phyloP scores from a whole-genome alignment of 169 alveolate species.

The Fabrea salina region DNA sequence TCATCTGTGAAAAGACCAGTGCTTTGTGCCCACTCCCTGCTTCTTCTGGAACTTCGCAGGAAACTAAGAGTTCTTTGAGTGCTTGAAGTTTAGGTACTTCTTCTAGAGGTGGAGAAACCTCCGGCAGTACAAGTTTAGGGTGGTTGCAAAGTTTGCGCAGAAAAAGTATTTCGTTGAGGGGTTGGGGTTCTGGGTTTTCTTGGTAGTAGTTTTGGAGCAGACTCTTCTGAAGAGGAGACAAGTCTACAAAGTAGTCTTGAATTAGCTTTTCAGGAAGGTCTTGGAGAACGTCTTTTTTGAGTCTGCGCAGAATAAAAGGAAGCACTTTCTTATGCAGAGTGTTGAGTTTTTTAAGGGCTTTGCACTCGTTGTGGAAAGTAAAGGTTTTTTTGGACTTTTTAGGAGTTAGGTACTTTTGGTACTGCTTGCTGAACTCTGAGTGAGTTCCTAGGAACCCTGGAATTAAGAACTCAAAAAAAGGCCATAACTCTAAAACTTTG shows the following conservation, averaged over 20 bases:
- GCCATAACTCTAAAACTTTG: constrained; percentile 92
- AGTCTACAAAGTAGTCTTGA: constrained; percentile 68
- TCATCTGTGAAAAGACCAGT: constrained; percentile 81
- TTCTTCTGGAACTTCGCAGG: constrained; percentile 30
- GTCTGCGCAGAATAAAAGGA: constrained; percentile 83
- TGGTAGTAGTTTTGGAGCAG: constrained; percentile 48
- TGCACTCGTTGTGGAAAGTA: constrained; percentile 84
- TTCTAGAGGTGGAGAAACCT: not conserved
- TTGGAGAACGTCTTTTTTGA: constrained; percentile 75
- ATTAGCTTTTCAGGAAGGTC: constrained; percentile 84
- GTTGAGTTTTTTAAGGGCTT: constrained; percentile 72
- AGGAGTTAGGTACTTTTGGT: constrained; percentile 81
- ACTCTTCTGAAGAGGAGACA: constrained; percentile 56
- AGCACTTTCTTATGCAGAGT: constrained; percentile 71
- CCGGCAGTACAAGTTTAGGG: constrained; percentile 52
- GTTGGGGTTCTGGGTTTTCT: constrained; percentile 31
- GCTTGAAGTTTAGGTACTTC: constrained; percentile 47
- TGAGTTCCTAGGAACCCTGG: constrained; percentile 91
- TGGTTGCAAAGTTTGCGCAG: constrained; percentile 70
- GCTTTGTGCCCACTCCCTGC: constrained; percentile 71
- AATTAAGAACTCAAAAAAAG: constrained; percentile 90
- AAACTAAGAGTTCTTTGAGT: constrained; percentile 52
- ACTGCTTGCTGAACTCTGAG: constrained; percentile 84
- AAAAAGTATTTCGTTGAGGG: constrained; percentile 43
- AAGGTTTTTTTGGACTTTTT: constrained; percentile 60